Base-by-base conservation (phyloP, 805 yeast species). In the Candida loeiensis region DNA sequence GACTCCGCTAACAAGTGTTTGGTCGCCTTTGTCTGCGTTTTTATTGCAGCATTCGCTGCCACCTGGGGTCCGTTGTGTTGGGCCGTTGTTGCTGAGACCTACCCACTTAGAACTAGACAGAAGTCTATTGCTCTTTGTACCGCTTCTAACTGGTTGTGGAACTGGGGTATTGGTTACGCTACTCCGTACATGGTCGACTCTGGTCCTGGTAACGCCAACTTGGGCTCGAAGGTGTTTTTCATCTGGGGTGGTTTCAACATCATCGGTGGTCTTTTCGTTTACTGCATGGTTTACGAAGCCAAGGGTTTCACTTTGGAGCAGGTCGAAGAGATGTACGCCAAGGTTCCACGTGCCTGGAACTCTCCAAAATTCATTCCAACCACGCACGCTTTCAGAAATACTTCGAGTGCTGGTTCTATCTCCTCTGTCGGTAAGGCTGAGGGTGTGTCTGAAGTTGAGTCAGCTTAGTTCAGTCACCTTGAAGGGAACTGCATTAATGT, bases 21-120 rank as follows among this genome's bases (percentile, higher is more conserved):
- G 44, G 60, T 64, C 44, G 69, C 67, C 17, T 65, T 66, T 52
- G 49, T 57, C 39, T 66, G 69, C 51, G 60, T 61, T 30, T 66
- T 63, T 47, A 66, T 66, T 51, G 63, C 66, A 29, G 66, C 59
- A 43, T 66, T 66, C 45, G 72, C 71, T 29, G 61, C 69, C 34
- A 60, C 71, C 36, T 66, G 70, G 65, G 71, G 70, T 40, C 70
- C 70, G 32, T 57, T 59, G 44, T 58, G 61, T 35, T 65, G 71
- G 71, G 64, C 64, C 37, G 62, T 64, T 34, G 48, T 58, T 45
- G 64, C 67, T 28, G 71, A 65, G 51, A 50, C 61, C 39, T 64
- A 48, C 56, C 58, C 70, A 8, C 56, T 63, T 47, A 58, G 60
- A 36, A 64, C 64, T 45, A 58, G 71, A 56, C 65, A 66, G 45